Evolutionary conservation across 2,329 filamentous ascomycete genomes (phyloP), one percentile per base, ranked within the genome.

Genomic region (Arthrobotrys entomopaga): DNA sequence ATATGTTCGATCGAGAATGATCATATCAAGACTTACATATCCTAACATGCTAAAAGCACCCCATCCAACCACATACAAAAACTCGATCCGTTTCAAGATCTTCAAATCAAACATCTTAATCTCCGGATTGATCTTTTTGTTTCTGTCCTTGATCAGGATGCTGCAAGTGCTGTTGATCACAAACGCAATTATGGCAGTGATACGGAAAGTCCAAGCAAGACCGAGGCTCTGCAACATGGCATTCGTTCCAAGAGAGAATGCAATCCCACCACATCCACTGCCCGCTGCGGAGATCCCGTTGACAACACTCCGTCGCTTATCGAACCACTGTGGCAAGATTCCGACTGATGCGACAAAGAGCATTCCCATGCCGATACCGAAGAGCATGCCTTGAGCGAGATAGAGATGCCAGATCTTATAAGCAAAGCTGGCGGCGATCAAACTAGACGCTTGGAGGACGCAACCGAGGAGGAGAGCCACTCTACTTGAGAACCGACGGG

Each of bases 301-400:
- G 10, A 90, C 90, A 13, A 93, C 84, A 26, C 87, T 90, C 1
- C 90, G 85, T 24, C 84, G 85, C 34, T 86, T 88, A 8, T 84
- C 86, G 79, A 93, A 93, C 90, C 90, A 93, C 80, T 93, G 90
- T 1, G 90, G 86, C 0, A 90, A 84, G 10, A 92, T 86, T 38
- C 86, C 87, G 2, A 90, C 89, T 3, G 85, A 87, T 0, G 87
- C 87, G 0, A 90, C 90, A 79, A 93, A 94, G 8, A 90, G 83
- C 67, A 93, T 89, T 0, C 91, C 91, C 85, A 94, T 89, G 2
- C 91, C 91, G 20, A 89, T 80, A n/a, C 91, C 91, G 76, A 94
- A 93, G 63, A 88, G 87, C 1, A 93, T 79, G 3, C 91, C 91
- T 79, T 94, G 91, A 4, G 85, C 87, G 0, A 94, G 84, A 67